These are phyloP conservation scores for Pseudocercospora vitis DNA, from an alignment of 2,329 filamentous ascomycete genomes.

Conservation along the genomic window DNA sequence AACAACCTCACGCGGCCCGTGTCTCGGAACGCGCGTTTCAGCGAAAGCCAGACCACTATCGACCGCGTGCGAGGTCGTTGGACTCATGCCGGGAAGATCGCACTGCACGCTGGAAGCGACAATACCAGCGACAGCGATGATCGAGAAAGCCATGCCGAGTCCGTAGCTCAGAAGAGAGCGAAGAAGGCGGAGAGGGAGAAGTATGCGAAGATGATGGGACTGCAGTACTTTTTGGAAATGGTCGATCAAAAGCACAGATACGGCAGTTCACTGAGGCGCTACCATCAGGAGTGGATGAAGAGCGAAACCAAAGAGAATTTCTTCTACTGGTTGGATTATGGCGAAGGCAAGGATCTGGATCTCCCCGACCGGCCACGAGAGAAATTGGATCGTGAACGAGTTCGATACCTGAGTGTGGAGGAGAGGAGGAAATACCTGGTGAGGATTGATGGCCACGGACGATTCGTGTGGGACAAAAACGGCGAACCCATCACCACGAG, in stretches of 20 bases:
- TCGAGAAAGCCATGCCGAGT: constrained; percentile 38
- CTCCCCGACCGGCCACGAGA: constrained; percentile 71
- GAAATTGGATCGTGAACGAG: constrained; percentile 72
- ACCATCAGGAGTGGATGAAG: constrained; percentile 82
- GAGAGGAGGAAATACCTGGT: constrained; percentile 81
- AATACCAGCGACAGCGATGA: constrained; percentile 51
- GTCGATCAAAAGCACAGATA: constrained; percentile 73
- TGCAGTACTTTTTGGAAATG: constrained; percentile 85
- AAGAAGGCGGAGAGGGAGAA: constrained; percentile 60
- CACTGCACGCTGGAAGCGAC: constrained; percentile 70
- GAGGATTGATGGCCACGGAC: constrained; percentile 69
- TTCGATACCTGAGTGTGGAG: constrained; percentile 79
- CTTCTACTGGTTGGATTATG: constrained; percentile 90
- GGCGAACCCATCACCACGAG: constrained; percentile 74
- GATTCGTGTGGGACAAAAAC: constrained; percentile 86
- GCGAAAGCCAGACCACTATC: constrained; percentile 15
- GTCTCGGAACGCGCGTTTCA: constrained; percentile 41
- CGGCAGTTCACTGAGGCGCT: constrained; percentile 75
- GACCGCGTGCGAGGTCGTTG: constrained; percentile 62
- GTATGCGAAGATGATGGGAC: constrained; percentile 74
- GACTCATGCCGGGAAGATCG: constrained; percentile 71
- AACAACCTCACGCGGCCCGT: constrained; percentile 51
- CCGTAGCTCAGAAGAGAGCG: constrained; percentile 37
- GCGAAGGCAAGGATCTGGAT: constrained; percentile 70
- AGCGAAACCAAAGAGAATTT: constrained; percentile 79